phyloP scores from a whole-genome alignment of 768 basidiomycete species.

The Chalciporus chontae region DNA sequence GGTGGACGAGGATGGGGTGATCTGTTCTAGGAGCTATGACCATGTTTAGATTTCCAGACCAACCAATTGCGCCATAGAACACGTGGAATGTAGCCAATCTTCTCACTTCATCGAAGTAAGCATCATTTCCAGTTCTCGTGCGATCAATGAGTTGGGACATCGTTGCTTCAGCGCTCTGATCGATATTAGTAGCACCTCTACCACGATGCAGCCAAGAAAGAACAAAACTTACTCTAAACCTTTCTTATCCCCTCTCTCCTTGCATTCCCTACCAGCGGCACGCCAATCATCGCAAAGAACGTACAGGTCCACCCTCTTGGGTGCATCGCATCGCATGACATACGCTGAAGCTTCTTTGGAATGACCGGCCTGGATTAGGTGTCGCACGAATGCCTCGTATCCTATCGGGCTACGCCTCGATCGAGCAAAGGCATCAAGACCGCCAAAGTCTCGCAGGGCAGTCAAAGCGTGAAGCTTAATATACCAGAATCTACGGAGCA shows the following conservation, averaged over 20 bases:
- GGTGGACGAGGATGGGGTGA: constrained; percentile 43
- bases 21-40: too few relatives aligned
- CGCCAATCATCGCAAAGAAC: constrained; percentile 90
- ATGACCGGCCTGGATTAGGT: constrained; percentile 73
- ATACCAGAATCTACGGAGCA: constrained; percentile 78
- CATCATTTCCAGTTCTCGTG: constrained; percentile 71
- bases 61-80: too few relatives aligned
- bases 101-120: constrained; percentile 62
- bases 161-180: constrained; percentile 64
- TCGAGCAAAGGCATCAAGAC: constrained; percentile 79
- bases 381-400: constrained; percentile 85
- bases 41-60: too few relatives aligned
- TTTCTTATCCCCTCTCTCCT: constrained; percentile 81
- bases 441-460: constrained; percentile 78
- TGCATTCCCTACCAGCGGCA: constrained; percentile 83
- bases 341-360: constrained; percentile 72
- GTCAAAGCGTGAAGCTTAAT: constrained; percentile 83
- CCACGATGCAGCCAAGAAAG: neutral
- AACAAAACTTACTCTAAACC: constrained; percentile 70
- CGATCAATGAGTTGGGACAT: constrained; percentile 78
- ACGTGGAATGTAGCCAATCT: neutral
- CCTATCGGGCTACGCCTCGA: constrained; percentile 92
- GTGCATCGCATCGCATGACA: constrained; percentile 81
- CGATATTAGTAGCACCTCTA: constrained; percentile 4
- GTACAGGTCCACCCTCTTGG: constrained; percentile 81